Evolutionary conservation across 192 early-diverging fungal species (phyloP), one percentile per base, ranked within the genome.

Genomic region (Glomus cerebriforme): DNA sequence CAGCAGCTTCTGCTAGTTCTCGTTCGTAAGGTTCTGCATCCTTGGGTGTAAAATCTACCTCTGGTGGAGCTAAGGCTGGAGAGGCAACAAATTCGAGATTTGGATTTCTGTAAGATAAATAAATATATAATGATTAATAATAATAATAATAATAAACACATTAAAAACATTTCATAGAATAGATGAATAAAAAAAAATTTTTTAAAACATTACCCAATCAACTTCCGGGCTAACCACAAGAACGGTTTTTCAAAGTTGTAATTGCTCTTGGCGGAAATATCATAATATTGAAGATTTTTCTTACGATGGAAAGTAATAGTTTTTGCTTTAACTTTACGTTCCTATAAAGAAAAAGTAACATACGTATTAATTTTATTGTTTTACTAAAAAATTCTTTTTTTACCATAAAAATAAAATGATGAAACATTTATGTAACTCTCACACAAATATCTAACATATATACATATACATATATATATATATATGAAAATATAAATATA

Each of bases 201-300:
- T 19, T 34, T 17, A 7, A 49, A 19, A 26, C 85, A 39, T 39
- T 83, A 91, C 88, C 84, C 98, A 77, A 93, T 88, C 77, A 99
- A 90, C 93, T 99, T 98, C 80, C 98, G 92, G 31, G 97, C 97
- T 78, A 99, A 93, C 97, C 97, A 99, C 81, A 99, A 90, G 95
- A 99, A 99, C 74, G 98, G 98, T 94, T 99, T 99, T 90, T 99
- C 98, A 84, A 99, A 99, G 92, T 99, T 99, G 91, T 99, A 99
- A 93, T 99, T 99, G 85, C 90, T 92, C 92, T 99, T 99, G 83
- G 98, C 98, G 73, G 93, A 95, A 86, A 99, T 99, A 86, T 99
- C 98, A 88, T 99, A 99, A 93, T 99, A 99, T 91, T 99, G 98
- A 47, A 99, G 92, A 88, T 98, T 99, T 94, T 99, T 98, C 92